phyloP scores from a whole-genome alignment of 139 green algal genomes.

The Limnomonas spitsbergensis region DNA sequence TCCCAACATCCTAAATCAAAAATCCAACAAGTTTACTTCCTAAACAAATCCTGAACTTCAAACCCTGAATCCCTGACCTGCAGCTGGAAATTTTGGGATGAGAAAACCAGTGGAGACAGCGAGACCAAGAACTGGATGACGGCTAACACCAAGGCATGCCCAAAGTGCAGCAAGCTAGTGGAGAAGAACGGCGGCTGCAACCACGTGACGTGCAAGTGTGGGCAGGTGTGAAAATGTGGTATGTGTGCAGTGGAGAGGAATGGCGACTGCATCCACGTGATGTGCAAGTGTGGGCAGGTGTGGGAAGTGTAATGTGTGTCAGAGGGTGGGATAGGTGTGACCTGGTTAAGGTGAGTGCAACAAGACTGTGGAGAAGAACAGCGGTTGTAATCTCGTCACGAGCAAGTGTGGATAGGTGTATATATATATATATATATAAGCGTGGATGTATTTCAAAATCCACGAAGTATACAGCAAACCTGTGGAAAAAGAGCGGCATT shows the following conservation, averaged over 20 bases:
- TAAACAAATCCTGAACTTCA: too few relatives aligned
- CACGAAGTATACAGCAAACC: too few relatives aligned
- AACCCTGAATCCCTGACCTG: too few relatives aligned
- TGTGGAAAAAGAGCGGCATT: too few relatives aligned
- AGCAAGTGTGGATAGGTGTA: constrained; percentile 58
- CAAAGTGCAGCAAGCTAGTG: constrained; percentile 84
- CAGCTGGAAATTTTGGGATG: constrained; percentile 61
- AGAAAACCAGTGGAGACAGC: constrained; percentile 80
- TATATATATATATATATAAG: constrained; percentile 2
- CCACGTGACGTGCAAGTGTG: constrained; percentile 83
- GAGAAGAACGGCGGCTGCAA: constrained; percentile 96
- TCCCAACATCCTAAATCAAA: too few relatives aligned
- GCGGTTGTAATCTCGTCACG: constrained; percentile 88
- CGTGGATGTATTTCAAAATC: too few relatives aligned
- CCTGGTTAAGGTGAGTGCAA: neutral
- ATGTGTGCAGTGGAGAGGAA: constrained; percentile 82
- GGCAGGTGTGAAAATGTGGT: constrained; percentile 46
- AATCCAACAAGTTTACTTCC: too few relatives aligned
- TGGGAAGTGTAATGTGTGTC: neutral
- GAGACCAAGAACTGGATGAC: constrained; percentile 58
- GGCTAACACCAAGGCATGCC: constrained; percentile 74
- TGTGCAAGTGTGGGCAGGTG: constrained; percentile 80
- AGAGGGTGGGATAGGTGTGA: neutral
- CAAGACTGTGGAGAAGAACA: constrained; percentile 83
- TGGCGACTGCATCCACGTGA: constrained; percentile 88